Evolutionary conservation across 768 basidiomycete species (phyloP).

Genomic region (Psilocybe sp.): DNA sequence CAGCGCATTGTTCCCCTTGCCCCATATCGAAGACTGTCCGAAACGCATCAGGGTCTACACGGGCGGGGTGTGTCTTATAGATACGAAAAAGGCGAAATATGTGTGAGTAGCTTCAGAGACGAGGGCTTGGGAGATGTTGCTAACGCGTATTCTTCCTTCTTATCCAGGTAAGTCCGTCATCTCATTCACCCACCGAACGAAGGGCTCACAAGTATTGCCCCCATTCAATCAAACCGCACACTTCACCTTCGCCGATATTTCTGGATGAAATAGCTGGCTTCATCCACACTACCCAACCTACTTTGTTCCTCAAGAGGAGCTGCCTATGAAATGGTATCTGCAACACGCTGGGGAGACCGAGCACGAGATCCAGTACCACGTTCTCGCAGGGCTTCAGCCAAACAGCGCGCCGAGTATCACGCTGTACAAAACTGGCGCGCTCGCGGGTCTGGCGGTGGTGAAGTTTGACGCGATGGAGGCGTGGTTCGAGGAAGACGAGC

Average conservation of each 20-base stretch:
- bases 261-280: conserved; percentile 41
- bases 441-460: conserved; percentile 48
- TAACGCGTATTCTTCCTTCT: neutral
- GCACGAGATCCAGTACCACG: conserved; percentile 39
- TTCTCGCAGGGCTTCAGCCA: conserved; percentile 35
- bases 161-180: neutral
- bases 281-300: conserved; percentile 50
- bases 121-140: neutral
- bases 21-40: conserved; percentile 43
- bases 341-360: conserved; percentile 25
- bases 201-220: neutral
- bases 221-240: neutral
- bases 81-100: conserved; percentile 54
- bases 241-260: neutral
- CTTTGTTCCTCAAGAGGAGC: conserved; percentile 46
- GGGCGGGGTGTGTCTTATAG: conserved; percentile 48
- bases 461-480: conserved; percentile 49
- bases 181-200: neutral
- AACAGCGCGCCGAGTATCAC: conserved; percentile 29
- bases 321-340: conserved; percentile 41
- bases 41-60: conserved; percentile 57
- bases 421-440: conserved; percentile 26
- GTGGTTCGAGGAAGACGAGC: conserved; percentile 72
- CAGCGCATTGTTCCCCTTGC: conserved; percentile 31
- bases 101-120: conserved; percentile 40